Evolutionary conservation across 257 asterid species (phyloP), one percentile per base, ranked within the genome.

Genomic region (Galeopsis tetrahit): DNA sequence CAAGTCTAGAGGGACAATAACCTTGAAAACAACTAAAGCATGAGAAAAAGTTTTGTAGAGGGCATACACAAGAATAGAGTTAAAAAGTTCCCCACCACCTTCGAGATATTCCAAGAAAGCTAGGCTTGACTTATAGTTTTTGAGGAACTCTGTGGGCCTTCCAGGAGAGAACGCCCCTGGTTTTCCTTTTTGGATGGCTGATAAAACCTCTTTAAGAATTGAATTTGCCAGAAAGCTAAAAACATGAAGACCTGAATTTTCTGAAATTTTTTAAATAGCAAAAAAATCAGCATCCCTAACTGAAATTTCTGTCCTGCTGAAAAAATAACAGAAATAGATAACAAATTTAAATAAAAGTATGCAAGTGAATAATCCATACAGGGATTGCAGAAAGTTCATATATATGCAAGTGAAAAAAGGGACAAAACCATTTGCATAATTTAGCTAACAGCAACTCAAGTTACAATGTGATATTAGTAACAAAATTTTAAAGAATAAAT

Each of bases 101-200:
- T 95, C 97, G 53, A 95, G 82, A 81, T 88, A 87, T 63, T 88
- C 86, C 93, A 95, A 74, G 83, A 95, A 95, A 82, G 82, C 88
- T 43, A 95, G 73, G 90, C 91, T 89, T 81, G 98, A 84, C 78
- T 89, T 95, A 81, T 92, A 95, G 84, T 95, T 95, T 82, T 82
- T 87, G 13, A 95, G 85, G 76, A 95, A 95, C 77, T 87, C 90
- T 0, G 85, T 69, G 75, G 98, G 99, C 84, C 95, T 95, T 85
- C 98, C 99, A 13, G 98, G 97, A 80, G 99, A 95, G 79, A 92
- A 90, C 34, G 92, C 96, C 77, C 90, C 97, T 10, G 98, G 97
- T 80, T 92, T 95, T 74, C 91, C 92, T 78, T 88, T 95, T 69
- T 85, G 95, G 80, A 95, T 90, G 66, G 98, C 90, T 10, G 84